Percentiles rank a stretch among this genome's conserved stretches.
These are phyloP conservation scores for Ophiostoma ulmi DNA, from an alignment of 2,329 filamentous ascomycete genomes.

Conservation along the genomic window DNA sequence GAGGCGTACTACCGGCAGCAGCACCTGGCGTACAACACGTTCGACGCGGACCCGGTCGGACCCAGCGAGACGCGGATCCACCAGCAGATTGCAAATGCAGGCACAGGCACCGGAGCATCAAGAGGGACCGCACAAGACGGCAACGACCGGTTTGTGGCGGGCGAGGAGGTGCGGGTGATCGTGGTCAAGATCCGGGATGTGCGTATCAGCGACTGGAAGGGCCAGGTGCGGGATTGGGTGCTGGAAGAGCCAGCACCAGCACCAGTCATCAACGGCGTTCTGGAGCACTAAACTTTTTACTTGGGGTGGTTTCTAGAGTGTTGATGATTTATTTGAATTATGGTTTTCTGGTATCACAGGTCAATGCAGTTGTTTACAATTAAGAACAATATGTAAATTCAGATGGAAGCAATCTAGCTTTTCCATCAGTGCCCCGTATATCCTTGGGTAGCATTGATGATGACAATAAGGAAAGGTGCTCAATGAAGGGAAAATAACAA, in stretches of 20 bases:
- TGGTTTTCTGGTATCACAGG: neutral
- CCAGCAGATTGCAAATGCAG: conserved; percentile 31
- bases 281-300: conserved; percentile 2
- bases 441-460: neutral
- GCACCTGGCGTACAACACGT: conserved; percentile 90
- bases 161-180: conserved; percentile 80
- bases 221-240: conserved; percentile 76
- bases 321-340: neutral
- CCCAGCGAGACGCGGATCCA: conserved; percentile 39
- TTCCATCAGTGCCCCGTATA: neutral
- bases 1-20: conserved; percentile 76
- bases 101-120: conserved; percentile 35
- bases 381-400: neutral
- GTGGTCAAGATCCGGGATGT: conserved; percentile 80
- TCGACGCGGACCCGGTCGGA: conserved; percentile 49
- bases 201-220: conserved; percentile 90
- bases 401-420: neutral
- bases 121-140: conserved; percentile 39
- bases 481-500: neutral
- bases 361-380: neutral
- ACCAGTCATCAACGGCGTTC: conserved; percentile 39
- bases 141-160: conserved; percentile 65
- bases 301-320: neutral
- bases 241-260: conserved; percentile 34
- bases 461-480: no score